phyloP scores from a whole-genome alignment of 345 rosid genomes.

The Hevea brasiliensis region DNA sequence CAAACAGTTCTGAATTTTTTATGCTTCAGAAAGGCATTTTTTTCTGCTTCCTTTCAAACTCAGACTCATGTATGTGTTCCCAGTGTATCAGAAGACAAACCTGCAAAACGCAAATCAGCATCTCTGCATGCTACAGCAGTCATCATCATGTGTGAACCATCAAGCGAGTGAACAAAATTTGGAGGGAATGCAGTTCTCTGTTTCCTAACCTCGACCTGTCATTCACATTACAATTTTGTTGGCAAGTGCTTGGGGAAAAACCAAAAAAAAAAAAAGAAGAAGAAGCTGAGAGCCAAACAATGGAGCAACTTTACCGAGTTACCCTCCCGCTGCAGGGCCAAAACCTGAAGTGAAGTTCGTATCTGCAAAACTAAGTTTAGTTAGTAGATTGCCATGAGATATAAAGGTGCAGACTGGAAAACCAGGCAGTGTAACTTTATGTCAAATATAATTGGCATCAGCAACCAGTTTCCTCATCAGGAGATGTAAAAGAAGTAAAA shows the following conservation, averaged over 20 bases:
- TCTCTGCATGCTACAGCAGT: slow-evolving; percentile 93
- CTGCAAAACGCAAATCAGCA: slow-evolving; percentile 91
- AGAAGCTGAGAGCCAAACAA: slow-evolving; percentile 5
- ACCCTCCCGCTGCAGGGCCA: slow-evolving; percentile 87
- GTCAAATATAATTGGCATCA: background rate
- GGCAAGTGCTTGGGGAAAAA: background rate
- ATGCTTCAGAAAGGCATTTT: no score
- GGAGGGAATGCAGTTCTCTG: slow-evolving; percentile 99
- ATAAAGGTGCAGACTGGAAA: background rate
- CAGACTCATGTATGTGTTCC: no score
- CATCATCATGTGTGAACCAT: slow-evolving; percentile 99
- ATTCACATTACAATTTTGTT: background rate
- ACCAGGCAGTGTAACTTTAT: background rate
- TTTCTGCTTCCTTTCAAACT: background rate
- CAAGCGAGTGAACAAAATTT: slow-evolving; percentile 93
- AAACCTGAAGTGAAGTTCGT: slow-evolving; percentile 85
- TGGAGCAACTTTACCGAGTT: slow-evolving; percentile 52
- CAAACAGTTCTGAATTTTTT: no score
- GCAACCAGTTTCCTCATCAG: background rate
- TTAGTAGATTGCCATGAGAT: slow-evolving; percentile 11
- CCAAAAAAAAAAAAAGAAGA: background rate
- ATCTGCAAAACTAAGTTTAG: slow-evolving; percentile 57
- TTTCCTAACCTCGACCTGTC: slow-evolving; percentile 73
- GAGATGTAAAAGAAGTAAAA: background rate
- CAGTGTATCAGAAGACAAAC: slow-evolving; percentile 33